phyloP scores from a whole-genome alignment of 2,329 filamentous ascomycete species.

The Aspergillus cejpii region DNA sequence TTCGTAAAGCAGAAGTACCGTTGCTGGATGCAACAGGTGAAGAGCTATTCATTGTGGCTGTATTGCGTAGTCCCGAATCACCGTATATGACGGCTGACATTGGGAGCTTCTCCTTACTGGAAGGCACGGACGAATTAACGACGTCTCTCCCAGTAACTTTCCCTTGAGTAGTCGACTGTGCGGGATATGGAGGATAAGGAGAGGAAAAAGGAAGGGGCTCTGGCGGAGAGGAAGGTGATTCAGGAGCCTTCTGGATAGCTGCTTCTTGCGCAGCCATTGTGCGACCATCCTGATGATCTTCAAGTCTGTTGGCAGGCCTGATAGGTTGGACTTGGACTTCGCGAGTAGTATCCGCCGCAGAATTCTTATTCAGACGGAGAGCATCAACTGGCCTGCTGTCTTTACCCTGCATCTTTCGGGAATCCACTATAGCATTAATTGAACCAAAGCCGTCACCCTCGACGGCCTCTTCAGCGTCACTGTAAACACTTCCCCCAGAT shows the following conservation, averaged over 20 bases:
- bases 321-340: neutral
- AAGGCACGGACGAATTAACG: conserved; percentile 6
- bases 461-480: conserved; percentile 39
- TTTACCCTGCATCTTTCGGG: conserved; percentile 8
- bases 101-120: conserved; percentile 14
- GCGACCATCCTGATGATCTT: conserved; percentile 17
- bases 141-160: neutral
- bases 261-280: conserved; percentile 15
- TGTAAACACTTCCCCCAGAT: conserved; percentile 44
- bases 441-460: conserved; percentile 45
- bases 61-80: conserved; percentile 9
- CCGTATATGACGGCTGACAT: conserved; percentile 17
- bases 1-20: conserved; percentile 1
- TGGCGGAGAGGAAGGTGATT: conserved; percentile 15
- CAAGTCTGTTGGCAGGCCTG: neutral
- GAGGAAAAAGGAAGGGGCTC: conserved; percentile 15
- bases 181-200: conserved; percentile 14
- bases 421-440: conserved; percentile 43
- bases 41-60: conserved; percentile 3
- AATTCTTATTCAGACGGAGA: neutral
- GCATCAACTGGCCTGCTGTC: neutral
- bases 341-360: neutral
- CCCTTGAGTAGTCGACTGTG: neutral
- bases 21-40: conserved; percentile 5
- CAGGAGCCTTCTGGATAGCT: conserved; percentile 11